phyloP scores from a whole-genome alignment of 2,329 filamentous ascomycete genomes.

The Cytospora mali region DNA sequence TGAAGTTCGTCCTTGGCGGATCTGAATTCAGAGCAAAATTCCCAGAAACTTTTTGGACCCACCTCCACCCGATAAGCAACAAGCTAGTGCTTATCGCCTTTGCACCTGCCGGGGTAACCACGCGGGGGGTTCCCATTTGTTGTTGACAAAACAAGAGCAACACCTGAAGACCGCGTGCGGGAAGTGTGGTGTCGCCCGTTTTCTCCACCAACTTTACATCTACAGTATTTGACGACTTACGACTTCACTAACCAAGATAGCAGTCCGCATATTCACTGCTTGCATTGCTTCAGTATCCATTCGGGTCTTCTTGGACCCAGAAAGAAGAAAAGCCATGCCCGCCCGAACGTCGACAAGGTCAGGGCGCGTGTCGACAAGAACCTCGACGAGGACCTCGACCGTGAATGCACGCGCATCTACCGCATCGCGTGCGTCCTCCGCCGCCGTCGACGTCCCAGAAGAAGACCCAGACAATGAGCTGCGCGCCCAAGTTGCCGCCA shows the following conservation, averaged over 20 bases:
- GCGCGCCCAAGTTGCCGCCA: constrained; percentile 70
- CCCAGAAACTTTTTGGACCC: constrained; percentile 27
- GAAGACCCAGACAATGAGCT: constrained; percentile 72
- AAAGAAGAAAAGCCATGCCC: constrained; percentile 48
- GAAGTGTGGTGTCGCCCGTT: not conserved
- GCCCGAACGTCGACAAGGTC: constrained; percentile 51
- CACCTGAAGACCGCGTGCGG: constrained; percentile 2
- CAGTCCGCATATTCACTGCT: constrained; percentile 12
- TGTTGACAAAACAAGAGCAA: constrained; percentile 27
- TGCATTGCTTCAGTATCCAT: constrained; percentile 30
- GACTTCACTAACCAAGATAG: constrained; percentile 2
- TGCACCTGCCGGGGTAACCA: constrained; percentile 27
- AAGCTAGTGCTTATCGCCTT: constrained; percentile 15
- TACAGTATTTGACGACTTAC: constrained; percentile 3
- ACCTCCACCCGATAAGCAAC: constrained; percentile 12
- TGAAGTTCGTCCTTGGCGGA: not conserved
- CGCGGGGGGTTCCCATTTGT: constrained; percentile 13
- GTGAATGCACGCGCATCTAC: constrained; percentile 47
- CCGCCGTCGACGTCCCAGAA: constrained; percentile 59
- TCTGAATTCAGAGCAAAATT: not conserved
- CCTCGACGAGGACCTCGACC: constrained; percentile 44
- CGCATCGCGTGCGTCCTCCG: constrained; percentile 50
- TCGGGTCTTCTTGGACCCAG: constrained; percentile 29
- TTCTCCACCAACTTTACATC: not conserved
- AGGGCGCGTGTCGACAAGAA: constrained; percentile 47